phyloP scores from a whole-genome alignment of 345 rosid species.

The Arabidopsis thaliana region TAIR10.1 NC_003075.7:18164501-18165000 shows the following conservation, averaged over 20 bases:
- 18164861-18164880: conserved; percentile 25
- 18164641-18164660: conserved; percentile 77
- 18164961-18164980: conserved; percentile 97
- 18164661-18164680: conserved; percentile 11
- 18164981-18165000: conserved; percentile 86
- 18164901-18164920: conserved; percentile 24
- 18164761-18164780: conserved; percentile 99
- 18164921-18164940: neutral
- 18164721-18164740: conserved; percentile 2
- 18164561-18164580: conserved; percentile 93
- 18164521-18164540: conserved; percentile 20
- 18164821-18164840: conserved; percentile 96
- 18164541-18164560: conserved; percentile 55
- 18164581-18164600: conserved; percentile 99
- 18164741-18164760: conserved; percentile 88
- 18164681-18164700: neutral
- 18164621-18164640: conserved; percentile 99
- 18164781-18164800: conserved; percentile 93
- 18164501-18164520: neutral
- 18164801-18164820: conserved; percentile 99
- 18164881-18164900: conserved; percentile 15
- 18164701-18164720: conserved; percentile 1
- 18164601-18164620: conserved; percentile 94
- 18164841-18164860: conserved; percentile 97
- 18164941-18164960: conserved; percentile 78